Evolutionary conservation across 441 rosid species (phyloP).

Genomic region (Pelargonium fulgidum): DNA sequence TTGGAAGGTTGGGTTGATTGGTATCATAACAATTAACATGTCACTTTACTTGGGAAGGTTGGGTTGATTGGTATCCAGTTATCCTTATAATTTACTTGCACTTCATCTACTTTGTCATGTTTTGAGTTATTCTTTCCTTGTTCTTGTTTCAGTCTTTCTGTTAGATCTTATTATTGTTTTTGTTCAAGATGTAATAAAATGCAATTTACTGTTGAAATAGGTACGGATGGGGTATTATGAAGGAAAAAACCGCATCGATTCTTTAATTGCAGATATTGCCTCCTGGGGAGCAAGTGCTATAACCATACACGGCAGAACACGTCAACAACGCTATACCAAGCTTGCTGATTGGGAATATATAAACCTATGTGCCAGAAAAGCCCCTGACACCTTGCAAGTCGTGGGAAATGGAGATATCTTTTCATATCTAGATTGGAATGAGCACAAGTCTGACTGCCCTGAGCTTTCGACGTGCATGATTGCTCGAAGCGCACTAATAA

Average conservation of each 20-base stretch:
- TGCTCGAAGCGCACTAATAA: constrained; percentile 85
- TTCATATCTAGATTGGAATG: constrained; percentile 78
- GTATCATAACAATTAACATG: not conserved
- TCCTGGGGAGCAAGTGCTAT: constrained; percentile 82
- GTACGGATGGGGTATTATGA: constrained; percentile 75
- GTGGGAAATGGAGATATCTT: constrained; percentile 85
- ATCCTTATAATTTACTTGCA: not conserved
- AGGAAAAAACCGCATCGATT: constrained; percentile 74
- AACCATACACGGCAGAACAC: constrained; percentile 82
- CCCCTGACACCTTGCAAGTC: constrained; percentile 59
- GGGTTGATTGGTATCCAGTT: too few species aligned
- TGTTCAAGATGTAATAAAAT: not conserved
- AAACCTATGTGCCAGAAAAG: constrained; percentile 56
- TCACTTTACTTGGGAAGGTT: constrained; percentile 2
- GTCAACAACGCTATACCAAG: constrained; percentile 89
- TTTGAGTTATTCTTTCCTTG: not conserved
- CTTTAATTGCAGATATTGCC: constrained; percentile 61
- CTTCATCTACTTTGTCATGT: not conserved
- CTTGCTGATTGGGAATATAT: constrained; percentile 90
- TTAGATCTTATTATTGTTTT: not conserved
- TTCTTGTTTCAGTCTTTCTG: not conserved
- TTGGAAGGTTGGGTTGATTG: not conserved
- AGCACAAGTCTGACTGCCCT: constrained; percentile 62
- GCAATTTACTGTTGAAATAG: constrained; percentile 26
- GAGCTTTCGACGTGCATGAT: constrained; percentile 79